Evolutionary conservation across 2,329 filamentous ascomycete genomes (phyloP).

Genomic region (Fusarium staphyleae): DNA sequence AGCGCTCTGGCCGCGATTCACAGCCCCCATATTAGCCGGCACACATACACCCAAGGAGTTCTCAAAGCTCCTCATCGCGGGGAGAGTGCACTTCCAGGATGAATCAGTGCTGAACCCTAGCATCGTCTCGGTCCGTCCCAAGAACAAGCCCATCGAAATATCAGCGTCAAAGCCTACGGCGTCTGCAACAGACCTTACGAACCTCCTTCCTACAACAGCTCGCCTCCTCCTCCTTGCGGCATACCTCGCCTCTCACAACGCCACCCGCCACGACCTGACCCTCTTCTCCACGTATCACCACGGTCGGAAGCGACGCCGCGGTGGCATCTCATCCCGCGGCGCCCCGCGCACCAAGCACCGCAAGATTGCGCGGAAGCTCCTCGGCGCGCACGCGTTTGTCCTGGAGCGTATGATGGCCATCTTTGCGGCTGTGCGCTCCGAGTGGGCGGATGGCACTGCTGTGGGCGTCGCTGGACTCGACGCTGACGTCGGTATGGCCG

Average conservation of each 20-base stretch:
- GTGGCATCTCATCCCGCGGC: conserved; percentile 49
- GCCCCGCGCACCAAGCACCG: conserved; percentile 61
- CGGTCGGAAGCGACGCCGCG: conserved; percentile 58
- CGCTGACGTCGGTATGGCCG: conserved; percentile 66
- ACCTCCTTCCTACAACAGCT: conserved; percentile 73
- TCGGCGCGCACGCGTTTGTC: conserved; percentile 79
- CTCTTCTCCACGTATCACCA: conserved; percentile 78
- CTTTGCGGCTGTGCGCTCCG: conserved; percentile 69
- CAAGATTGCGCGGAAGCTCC: conserved; percentile 77
- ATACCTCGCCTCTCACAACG: conserved; percentile 84
- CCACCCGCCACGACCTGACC: conserved; percentile 72
- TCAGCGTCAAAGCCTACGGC: conserved; percentile 20
- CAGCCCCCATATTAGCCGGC: conserved; percentile 77
- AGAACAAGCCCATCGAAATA: conserved; percentile 4
- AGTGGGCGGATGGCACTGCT: conserved; percentile 54
- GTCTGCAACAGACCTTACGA: conserved; percentile 55
- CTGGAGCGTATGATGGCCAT: conserved; percentile 82
- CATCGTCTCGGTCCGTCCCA: conserved; percentile 54
- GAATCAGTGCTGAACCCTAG: conserved; percentile 73
- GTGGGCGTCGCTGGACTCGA: conserved; percentile 51
- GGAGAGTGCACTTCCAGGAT: conserved; percentile 73
- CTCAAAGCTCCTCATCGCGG: conserved; percentile 77
- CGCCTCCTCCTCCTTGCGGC: conserved; percentile 77
- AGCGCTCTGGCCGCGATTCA: conserved; percentile 85
- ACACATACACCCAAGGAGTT: conserved; percentile 81